phyloP scores from a whole-genome alignment of 2,329 filamentous ascomycete genomes.

The Ophiostoma perfectum region DNA sequence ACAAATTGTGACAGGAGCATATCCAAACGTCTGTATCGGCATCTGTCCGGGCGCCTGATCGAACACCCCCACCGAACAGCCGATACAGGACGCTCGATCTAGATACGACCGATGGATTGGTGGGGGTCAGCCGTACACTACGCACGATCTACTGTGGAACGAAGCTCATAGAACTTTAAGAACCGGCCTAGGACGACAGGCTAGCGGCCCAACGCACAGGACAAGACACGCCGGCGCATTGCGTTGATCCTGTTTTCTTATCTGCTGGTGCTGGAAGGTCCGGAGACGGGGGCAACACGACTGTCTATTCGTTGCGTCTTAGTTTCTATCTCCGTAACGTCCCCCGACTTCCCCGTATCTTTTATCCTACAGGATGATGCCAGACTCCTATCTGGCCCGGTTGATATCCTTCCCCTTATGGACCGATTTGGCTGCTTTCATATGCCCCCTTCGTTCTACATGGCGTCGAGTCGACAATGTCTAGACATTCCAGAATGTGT shows the following conservation, averaged over 20 bases:
- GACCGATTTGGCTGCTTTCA: not conserved
- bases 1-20: not conserved
- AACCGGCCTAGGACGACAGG: not conserved
- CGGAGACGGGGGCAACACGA: not conserved
- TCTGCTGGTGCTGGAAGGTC: not conserved
- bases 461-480: too few species aligned
- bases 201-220: not conserved
- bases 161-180: not conserved
- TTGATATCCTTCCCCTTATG: not conserved
- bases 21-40: not conserved
- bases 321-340: not conserved
- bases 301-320: not conserved
- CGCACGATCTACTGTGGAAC: not conserved
- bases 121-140: constrained; percentile 3
- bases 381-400: not conserved
- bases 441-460: too few species aligned
- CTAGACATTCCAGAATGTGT: too few species aligned
- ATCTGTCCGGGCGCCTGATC: not conserved
- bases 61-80: constrained; percentile 1
- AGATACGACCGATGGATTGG: not conserved
- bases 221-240: constrained; percentile 3
- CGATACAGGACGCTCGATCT: constrained; percentile 12
- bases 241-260: constrained; percentile 6
- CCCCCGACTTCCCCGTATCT: not conserved
- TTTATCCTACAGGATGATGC: not conserved